Evolutionary conservation across 441 rosid genomes (phyloP), one percentile per base, ranked within the genome.

Genomic region (Erodium trifolium): DNA sequence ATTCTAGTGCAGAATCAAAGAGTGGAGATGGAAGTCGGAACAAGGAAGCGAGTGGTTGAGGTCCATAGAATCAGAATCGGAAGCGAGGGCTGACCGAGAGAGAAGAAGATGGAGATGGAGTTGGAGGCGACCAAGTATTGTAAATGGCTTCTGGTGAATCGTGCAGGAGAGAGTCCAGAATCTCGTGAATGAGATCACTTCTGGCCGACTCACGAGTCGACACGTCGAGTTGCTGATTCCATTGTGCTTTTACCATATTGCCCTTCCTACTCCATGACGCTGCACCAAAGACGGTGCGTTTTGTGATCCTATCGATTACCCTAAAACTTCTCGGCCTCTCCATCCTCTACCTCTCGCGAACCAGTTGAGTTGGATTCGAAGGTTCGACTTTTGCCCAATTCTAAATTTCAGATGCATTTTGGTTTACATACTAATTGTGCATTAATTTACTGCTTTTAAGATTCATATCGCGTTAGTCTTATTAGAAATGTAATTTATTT

Each of bases 1-100:
- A 34, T 34, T 34, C 5, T 34, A 34, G 37, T 34, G 74, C 74
- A 68, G 70, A 63, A 67, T 43, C 13, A 43, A 43, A 5, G 49
- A 8, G 12, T 43, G 49, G 11, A 8, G 49, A 43, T 43, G 11
- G 49, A 43, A 11, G 49, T 43, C 13, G 49, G 49, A 43, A 11
- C 49, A 43, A 9, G 49, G 49, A 43, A 9, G 49, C 37, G 37
- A 34, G 37, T 34, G 37, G 37, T 34, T 34, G 5, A 34, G 37
- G 37, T 34, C 37, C 37, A 34, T 34, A 5, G 37, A 34, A 34
- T 34, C 1, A 3, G 37, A 34, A 5, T 23, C 37, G 37, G 37
- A 34, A 4, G 5, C 37, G 27, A 23, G 27, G 27, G 27, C 27
- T 23, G 37, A 18, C 35, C 29, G 66, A 19, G 55, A 69, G 49